phyloP scores from a whole-genome alignment of 2,329 filamentous ascomycete genomes.

The Penicillium sp. region DNA sequence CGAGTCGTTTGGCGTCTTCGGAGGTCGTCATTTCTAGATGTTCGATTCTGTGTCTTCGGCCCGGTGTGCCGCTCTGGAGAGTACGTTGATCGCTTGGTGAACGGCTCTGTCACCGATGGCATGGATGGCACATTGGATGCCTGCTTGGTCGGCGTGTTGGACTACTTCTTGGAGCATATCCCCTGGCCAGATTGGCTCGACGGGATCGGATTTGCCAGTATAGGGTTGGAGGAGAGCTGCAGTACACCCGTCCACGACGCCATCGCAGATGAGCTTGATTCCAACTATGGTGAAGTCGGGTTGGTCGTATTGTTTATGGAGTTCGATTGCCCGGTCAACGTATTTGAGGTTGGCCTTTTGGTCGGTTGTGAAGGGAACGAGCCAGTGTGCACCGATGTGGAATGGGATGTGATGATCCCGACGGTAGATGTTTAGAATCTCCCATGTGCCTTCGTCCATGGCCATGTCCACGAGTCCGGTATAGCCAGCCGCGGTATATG shows the following conservation, averaged over 20 bases:
- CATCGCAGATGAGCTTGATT: slow-evolving; percentile 55
- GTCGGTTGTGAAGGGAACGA: slow-evolving; percentile 46
- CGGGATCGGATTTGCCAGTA: slow-evolving; percentile 40
- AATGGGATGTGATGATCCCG: slow-evolving; percentile 41
- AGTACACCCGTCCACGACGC: slow-evolving; percentile 55
- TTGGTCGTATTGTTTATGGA: slow-evolving; percentile 43
- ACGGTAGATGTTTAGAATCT: slow-evolving; percentile 44
- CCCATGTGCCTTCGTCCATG: slow-evolving; percentile 54
- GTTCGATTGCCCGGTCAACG: slow-evolving; percentile 49
- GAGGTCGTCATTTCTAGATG: slow-evolving; percentile 54
- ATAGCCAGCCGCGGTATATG: slow-evolving; percentile 50
- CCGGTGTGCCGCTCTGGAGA: slow-evolving; percentile 43
- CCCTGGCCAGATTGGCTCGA: slow-evolving; percentile 51
- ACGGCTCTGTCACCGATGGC: slow-evolving; percentile 55
- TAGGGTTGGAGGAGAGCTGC: slow-evolving; percentile 53
- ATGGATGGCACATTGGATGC: slow-evolving; percentile 53
- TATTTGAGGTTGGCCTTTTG: slow-evolving; percentile 43
- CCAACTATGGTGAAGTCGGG: slow-evolving; percentile 50
- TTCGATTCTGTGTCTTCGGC: slow-evolving; percentile 53
- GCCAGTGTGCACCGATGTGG: slow-evolving; percentile 52
- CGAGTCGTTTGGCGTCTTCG: slow-evolving; percentile 51
- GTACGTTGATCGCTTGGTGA: slow-evolving; percentile 48
- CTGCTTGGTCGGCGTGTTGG: slow-evolving; percentile 44
- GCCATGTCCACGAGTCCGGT: slow-evolving; percentile 56
- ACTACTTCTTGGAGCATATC: slow-evolving; percentile 47